Evolutionary conservation across 176 grass and related monocot genomes (phyloP).

Genomic region (Pharus latifolius): DNA sequence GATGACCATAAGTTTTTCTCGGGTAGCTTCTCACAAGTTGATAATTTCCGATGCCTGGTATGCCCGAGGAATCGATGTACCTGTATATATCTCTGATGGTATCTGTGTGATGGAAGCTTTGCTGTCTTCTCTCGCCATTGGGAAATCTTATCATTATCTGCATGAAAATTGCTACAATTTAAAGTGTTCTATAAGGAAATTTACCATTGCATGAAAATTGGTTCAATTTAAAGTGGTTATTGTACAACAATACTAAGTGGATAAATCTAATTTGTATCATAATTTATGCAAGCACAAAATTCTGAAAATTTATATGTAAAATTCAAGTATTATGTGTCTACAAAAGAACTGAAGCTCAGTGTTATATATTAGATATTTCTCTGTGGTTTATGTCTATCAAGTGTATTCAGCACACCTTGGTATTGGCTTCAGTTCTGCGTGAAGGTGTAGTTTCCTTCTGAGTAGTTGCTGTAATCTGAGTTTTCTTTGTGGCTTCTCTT

Average conservation of each 20-base stretch:
- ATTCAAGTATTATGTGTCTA: background rate
- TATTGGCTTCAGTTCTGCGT: constrained; percentile 28
- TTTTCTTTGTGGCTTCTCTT: constrained; percentile 8
- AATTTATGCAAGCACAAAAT: background rate
- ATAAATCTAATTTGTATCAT: background rate
- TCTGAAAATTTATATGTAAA: background rate
- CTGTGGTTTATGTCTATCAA: background rate
- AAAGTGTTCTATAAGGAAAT: background rate
- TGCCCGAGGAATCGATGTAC: constrained; percentile 25
- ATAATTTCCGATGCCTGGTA: constrained; percentile 46
- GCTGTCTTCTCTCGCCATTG: constrained; percentile 46
- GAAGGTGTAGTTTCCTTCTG: constrained; percentile 22
- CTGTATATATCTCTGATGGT: constrained; percentile 50
- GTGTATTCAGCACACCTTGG: constrained; percentile 35
- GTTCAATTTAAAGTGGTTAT: background rate
- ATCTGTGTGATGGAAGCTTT: constrained; percentile 38
- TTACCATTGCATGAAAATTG: background rate
- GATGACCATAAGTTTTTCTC: constrained; percentile 44
- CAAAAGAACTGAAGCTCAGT: background rate
- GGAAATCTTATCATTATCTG: constrained; percentile 76
- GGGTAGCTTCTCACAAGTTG: constrained; percentile 45
- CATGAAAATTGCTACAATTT: background rate
- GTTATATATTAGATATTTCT: background rate
- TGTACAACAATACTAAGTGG: background rate
- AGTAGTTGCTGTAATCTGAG: constrained; percentile 9